Evolutionary conservation across 225 moss, liverwort and hornwort genomes (phyloP).

Genomic region (Marchantia polymorpha): DNA sequence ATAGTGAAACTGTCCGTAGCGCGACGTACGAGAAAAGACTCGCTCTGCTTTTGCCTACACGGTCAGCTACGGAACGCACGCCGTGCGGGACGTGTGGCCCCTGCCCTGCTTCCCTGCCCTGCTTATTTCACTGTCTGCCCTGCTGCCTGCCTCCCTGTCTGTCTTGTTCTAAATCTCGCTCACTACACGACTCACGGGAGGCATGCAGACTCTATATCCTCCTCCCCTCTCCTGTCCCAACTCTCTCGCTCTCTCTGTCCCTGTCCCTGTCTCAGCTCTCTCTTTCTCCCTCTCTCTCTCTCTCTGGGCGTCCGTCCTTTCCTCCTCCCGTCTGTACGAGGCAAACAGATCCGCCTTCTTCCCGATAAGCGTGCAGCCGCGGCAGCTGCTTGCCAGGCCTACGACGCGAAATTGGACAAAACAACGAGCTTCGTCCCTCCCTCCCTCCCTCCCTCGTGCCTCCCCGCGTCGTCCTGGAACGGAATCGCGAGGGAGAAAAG

Average conservation of each 20-base stretch:
- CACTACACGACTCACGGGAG: not conserved
- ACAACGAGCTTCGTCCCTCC: not conserved
- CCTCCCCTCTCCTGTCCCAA: too few species aligned
- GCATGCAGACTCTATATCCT: not conserved
- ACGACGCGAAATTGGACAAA: not conserved
- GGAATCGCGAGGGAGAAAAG: not conserved
- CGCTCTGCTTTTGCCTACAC: not conserved
- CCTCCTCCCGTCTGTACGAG: not conserved
- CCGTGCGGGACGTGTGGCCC: not conserved
- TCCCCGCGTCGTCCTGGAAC: too few species aligned
- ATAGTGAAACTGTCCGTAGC: slow-evolving; percentile 8
- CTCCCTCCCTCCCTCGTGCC: too few species aligned
- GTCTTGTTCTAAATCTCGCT: not conserved
- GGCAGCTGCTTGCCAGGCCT: too few species aligned
- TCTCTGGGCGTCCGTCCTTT: not conserved
- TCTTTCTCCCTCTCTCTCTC: too few species aligned
- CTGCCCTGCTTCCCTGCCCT: not conserved
- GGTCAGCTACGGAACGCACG: not conserved
- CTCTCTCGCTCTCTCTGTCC: too few species aligned
- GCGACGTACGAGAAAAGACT: not conserved
- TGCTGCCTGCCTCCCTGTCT: not conserved
- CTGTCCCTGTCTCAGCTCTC: too few species aligned
- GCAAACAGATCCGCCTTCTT: not conserved
- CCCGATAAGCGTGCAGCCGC: not conserved
- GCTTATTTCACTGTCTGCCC: too few species aligned